phyloP scores from a whole-genome alignment of 306 rosid genomes.

The Morella rubra region DNA sequence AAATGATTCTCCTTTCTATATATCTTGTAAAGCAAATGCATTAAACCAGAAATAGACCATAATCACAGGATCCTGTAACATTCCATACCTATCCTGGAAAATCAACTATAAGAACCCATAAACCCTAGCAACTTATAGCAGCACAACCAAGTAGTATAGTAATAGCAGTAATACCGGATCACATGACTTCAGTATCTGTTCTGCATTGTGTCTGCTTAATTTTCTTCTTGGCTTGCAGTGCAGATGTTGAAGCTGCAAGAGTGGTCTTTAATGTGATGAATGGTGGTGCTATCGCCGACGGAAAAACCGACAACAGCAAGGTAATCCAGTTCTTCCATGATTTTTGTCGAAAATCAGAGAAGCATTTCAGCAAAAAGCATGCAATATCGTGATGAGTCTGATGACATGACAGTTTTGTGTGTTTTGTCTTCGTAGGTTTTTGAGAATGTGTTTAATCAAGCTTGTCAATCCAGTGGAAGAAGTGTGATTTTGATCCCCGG shows the following conservation, averaged over 20 bases:
- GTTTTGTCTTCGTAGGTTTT: slow-evolving; percentile 22
- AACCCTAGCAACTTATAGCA: not conserved
- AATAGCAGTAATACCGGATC: not conserved
- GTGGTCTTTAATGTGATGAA: slow-evolving; percentile 13
- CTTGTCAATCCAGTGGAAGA: slow-evolving; percentile 24
- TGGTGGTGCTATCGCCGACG: slow-evolving; percentile 28
- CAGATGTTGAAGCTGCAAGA: slow-evolving; percentile 4
- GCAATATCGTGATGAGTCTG: no score
- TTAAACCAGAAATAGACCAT: not conserved
- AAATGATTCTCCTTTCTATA: not conserved
- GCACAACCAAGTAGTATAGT: not conserved
- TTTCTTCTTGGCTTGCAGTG: slow-evolving; percentile 3
- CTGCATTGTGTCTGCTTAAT: slow-evolving; percentile 1
- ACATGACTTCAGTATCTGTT: slow-evolving; percentile 17
- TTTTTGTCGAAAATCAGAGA: no score
- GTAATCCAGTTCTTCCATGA: not conserved
- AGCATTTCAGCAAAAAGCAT: no score
- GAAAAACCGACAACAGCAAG: slow-evolving; percentile 31
- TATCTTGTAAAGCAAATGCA: not conserved
- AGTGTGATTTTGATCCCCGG: slow-evolving; percentile 26
- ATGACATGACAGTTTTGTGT: no score
- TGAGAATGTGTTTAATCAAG: slow-evolving; percentile 22
- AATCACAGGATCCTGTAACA: not conserved
- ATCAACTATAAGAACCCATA: not conserved
- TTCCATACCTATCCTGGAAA: not conserved